phyloP scores from a whole-genome alignment of 2,329 filamentous ascomycete genomes.

The Magnaporthales sp. region DNA sequence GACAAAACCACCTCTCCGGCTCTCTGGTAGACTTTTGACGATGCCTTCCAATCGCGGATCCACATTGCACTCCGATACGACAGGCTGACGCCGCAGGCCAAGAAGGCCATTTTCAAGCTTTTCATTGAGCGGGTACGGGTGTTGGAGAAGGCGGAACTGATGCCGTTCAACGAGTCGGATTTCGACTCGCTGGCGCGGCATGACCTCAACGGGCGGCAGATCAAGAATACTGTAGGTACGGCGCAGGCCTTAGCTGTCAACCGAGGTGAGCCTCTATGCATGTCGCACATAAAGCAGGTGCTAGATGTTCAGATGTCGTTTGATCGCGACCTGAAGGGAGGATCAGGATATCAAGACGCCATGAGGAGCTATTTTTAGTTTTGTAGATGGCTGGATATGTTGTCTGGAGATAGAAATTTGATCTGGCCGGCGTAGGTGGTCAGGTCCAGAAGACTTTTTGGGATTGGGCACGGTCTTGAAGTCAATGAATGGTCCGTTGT shows the following conservation, averaged over 20 bases:
- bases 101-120: constrained; percentile 73
- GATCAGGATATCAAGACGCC: constrained; percentile 70
- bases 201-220: constrained; percentile 57
- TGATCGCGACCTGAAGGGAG: constrained; percentile 74
- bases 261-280: constrained; percentile 60
- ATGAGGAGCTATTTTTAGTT: constrained; percentile 72
- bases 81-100: constrained; percentile 61
- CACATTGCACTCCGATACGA: constrained; percentile 80
- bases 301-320: constrained; percentile 80
- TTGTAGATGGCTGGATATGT: no score
- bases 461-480: neutral
- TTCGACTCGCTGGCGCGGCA: constrained; percentile 57
- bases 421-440: neutral
- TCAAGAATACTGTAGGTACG: constrained; percentile 81
- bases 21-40: constrained; percentile 67
- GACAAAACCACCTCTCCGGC: no score
- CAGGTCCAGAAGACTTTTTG: neutral
- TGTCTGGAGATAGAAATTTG: neutral
- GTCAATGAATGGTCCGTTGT: neutral
- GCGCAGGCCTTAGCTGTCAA: constrained; percentile 76
- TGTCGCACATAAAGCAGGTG: constrained; percentile 73
- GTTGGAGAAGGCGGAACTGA: constrained; percentile 51
- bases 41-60: constrained; percentile 82
- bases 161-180: constrained; percentile 58
- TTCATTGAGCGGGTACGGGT: constrained; percentile 67